Percentiles rank a stretch among this genome's conserved stretches.
phyloP scores from a whole-genome alignment of 2,329 filamentous ascomycete species.

The Nannizzia gypsea region DNA sequence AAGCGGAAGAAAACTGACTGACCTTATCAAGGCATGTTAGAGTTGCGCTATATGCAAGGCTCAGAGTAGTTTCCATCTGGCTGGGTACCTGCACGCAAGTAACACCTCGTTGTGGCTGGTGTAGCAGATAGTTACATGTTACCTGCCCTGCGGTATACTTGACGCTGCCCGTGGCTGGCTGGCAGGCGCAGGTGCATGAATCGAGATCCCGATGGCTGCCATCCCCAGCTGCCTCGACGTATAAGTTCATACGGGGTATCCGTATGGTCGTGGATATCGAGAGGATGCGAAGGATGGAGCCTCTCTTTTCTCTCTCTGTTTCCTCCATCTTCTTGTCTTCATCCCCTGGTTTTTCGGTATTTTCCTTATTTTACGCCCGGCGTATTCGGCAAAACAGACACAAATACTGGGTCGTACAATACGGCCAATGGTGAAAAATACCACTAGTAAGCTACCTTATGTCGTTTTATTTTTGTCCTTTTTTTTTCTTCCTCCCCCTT shows the following conservation, averaged over 20 bases:
- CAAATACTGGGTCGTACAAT: neutral
- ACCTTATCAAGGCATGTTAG: neutral
- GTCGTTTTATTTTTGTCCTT: neutral
- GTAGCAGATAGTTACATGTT: neutral
- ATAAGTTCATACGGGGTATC: too few relatives aligned
- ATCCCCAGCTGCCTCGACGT: too few relatives aligned
- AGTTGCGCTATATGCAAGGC: neutral
- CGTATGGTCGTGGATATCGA: neutral
- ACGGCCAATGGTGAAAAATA: neutral
- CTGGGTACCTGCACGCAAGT: neutral
- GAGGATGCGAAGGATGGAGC: neutral
- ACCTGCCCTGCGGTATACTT: neutral
- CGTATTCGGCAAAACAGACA: neutral
- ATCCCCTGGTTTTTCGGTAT: neutral
- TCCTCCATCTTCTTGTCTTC: neutral
- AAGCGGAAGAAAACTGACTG: neutral
- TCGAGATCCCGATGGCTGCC: neutral
- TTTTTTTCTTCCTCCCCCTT: neutral
- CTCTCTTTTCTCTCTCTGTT: neutral
- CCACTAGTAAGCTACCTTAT: neutral
- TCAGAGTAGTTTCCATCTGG: conserved; percentile 1
- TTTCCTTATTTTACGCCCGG: neutral
- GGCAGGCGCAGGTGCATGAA: neutral
- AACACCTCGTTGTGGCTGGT: neutral
- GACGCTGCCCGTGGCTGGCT: neutral